phyloP scores from a whole-genome alignment of 331 rosid species.

The Malus hybrid region DNA sequence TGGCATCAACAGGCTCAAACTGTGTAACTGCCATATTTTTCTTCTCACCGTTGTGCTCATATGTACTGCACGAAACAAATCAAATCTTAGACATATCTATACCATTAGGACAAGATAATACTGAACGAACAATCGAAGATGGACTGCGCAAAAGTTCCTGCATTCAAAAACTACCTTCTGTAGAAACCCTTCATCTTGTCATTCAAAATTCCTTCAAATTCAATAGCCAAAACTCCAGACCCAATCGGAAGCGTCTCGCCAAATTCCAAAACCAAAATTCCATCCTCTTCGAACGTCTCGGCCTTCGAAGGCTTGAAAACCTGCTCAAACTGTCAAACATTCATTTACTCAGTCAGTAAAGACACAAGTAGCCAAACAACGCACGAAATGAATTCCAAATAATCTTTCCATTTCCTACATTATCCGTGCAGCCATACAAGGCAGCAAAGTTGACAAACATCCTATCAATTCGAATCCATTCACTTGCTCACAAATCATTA shows the following conservation, averaged over 20 bases:
- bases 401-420: background rate
- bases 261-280: conserved; percentile 76
- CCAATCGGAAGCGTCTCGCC: conserved; percentile 49
- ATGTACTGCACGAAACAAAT: conserved; percentile 36
- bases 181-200: conserved; percentile 90
- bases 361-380: background rate
- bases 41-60: conserved; percentile 73
- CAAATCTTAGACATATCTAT: background rate
- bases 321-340: conserved; percentile 24
- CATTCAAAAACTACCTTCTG: conserved; percentile 40
- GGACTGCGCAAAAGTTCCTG: background rate
- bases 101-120: background rate
- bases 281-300: conserved; percentile 51
- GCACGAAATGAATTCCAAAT: background rate
- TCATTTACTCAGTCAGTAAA: background rate
- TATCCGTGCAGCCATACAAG: background rate
- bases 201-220: conserved; percentile 69
- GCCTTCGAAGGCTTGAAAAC: conserved; percentile 53
- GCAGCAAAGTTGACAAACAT: background rate
- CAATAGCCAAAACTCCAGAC: conserved; percentile 48
- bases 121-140: background rate
- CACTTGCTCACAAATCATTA: background rate
- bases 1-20: conserved; percentile 95
- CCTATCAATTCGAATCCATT: background rate
- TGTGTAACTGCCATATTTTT: conserved; percentile 92